phyloP scores from a whole-genome alignment of 23 red algal genomes.

The Chondrus crispus region DNA sequence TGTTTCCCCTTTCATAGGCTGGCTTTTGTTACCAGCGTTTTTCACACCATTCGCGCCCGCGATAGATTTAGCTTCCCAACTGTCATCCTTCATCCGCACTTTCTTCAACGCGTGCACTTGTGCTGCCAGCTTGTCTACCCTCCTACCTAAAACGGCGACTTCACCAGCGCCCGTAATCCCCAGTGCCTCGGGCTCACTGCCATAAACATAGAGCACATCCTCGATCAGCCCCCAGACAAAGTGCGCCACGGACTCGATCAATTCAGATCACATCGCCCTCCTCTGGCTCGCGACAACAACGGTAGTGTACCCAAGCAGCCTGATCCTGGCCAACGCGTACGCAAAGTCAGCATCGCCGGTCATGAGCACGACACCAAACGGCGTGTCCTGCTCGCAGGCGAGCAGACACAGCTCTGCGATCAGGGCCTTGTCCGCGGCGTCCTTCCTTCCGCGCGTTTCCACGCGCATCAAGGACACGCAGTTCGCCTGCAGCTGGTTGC shows the following conservation, averaged over 20 bases:
- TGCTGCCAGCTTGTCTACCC: too few species aligned
- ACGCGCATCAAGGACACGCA: slow-evolving; percentile 38
- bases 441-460: slow-evolving; percentile 10
- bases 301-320: slow-evolving; percentile 14
- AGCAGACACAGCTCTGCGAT: slow-evolving; percentile 44
- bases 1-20: too few species aligned
- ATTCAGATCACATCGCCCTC: neutral
- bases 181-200: too few species aligned
- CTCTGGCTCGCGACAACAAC: slow-evolving; percentile 1
- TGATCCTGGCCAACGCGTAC: slow-evolving; percentile 19
- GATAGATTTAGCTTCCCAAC: too few species aligned
- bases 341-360: slow-evolving; percentile 36
- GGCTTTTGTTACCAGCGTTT: too few species aligned
- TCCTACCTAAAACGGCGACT: too few species aligned
- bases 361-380: slow-evolving; percentile 29
- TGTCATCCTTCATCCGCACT: too few species aligned
- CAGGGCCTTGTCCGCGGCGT: slow-evolving; percentile 45
- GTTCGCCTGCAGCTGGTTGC: slow-evolving; percentile 5
- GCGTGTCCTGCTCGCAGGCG: neutral
- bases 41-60: too few species aligned
- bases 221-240: neutral
- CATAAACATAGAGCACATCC: neutral
- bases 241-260: neutral
- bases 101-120: too few species aligned
- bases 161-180: too few species aligned